These are phyloP conservation scores for Pythium monospermum DNA, from an alignment of 352 stramenopile genomes.

Conservation along the genomic window DNA sequence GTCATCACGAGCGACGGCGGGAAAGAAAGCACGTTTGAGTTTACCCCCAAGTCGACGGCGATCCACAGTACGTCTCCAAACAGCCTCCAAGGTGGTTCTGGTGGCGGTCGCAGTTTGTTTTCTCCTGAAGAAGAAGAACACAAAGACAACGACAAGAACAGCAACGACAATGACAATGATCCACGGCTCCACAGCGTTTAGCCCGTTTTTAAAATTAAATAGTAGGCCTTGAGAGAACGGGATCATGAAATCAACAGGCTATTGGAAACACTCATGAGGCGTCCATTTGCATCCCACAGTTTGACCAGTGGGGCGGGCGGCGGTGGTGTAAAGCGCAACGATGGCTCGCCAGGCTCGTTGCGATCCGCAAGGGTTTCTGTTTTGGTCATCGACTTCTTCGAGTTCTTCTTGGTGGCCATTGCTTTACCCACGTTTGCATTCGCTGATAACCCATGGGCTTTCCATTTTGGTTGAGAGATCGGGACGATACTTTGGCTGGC, in stretches of 20 bases:
- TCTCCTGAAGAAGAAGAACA: constrained; percentile 19
- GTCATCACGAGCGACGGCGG: constrained; percentile 46
- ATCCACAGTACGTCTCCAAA: constrained; percentile 40
- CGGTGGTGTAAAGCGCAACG: too few species aligned
- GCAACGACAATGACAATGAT: constrained; percentile 19
- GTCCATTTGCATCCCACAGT: constrained; percentile 56
- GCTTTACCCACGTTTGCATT: background rate
- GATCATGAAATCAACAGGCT: background rate
- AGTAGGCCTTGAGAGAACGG: background rate
- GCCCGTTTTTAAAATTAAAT: too few species aligned
- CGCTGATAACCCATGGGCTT: background rate
- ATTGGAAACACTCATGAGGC: constrained; percentile 11
- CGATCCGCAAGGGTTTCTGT: constrained; percentile 3
- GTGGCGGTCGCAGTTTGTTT: constrained; percentile 1
- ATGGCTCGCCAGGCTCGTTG: too few species aligned
- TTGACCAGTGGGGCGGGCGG: constrained; percentile 15
- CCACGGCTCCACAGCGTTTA: constrained; percentile 17
- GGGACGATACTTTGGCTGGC: too few species aligned
- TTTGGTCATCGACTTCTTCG: background rate
- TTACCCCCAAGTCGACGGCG: constrained; percentile 49
- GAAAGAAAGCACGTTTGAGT: constrained; percentile 77
- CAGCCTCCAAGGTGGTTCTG: background rate
- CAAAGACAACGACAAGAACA: constrained; percentile 20
- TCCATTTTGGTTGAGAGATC: too few species aligned
- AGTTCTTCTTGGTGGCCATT: background rate